Base-by-base conservation (phyloP, 2,329 filamentous ascomycete genomes). In the Moelleriella libera region DNA sequence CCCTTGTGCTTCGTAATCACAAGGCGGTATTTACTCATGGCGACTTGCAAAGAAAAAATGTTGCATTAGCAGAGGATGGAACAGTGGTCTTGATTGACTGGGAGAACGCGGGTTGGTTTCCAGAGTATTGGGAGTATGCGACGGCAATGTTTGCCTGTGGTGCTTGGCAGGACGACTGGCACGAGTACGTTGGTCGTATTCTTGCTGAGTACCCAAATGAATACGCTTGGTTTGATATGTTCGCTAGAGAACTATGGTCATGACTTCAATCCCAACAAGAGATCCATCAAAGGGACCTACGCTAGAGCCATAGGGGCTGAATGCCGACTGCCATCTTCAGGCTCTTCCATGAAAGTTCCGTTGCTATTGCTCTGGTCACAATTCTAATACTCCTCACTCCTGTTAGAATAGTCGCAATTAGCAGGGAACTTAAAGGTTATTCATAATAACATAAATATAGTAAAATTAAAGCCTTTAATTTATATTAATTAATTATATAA, bases 31-130 rank as follows among this genome's bases (percentile, higher is more conserved):
- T 49, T 8, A 49, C 45, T 7, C 30, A 49, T 43, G 40, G 45
- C 21, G 43, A 48, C 30, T 39, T 49, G 30, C 47, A 49, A 32
- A 39, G 44, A 28, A 49, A 46, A 5, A 49, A 49, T 11, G 41
- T 49, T 1, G 46, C 44, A 2, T 10, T 46, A 5, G 44, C 10
- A 39, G 37, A 46, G n/a, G 12, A 49, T 9, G 32, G 31, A 40
- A 30, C 41, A n/a, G 3, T 39, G 12, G 41, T 48, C 9, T 7
- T 48, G n/a, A 48, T 45, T 43, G 47, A 48, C 4, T 48, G 30
- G 44, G 31, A 39, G n/a, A 14, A 30, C 6, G 32, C 44, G 11
- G 39, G 45, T 31, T 42, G 45, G 45, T 46, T 42, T 43, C 39
- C 37, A 7, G 40, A 46, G 11, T 46, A 43, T 30, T 46, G 40